A percentile compares a stretch with the other conserved stretches of the same genome.
Evolutionary conservation across 345 rosid genomes (phyloP).

Genomic region (rapeseed (Brassica napus)): Da-Ae NC_063437.1:3783501-3784000

Average conservation of each 20-base stretch:
- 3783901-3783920: not conserved
- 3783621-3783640: not conserved
- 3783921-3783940: not conserved
- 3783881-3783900: not conserved
- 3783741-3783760: slow-evolving; percentile 2
- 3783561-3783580: too few species aligned
- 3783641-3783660: not conserved
- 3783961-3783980: slow-evolving; percentile 60
- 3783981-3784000: slow-evolving; percentile 81
- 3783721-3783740: not conserved
- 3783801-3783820: not conserved
- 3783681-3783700: not conserved
- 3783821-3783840: not conserved
- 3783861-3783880: not conserved
- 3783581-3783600: not conserved
- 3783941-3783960: slow-evolving; percentile 42
- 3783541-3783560: too few species aligned
- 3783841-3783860: slow-evolving; percentile 4
- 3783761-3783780: not conserved
- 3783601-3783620: slow-evolving; percentile 1
- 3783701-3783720: not conserved
- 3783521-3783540: too few species aligned
- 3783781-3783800: not conserved
- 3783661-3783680: not conserved
- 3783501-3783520: not conserved